A percentile compares a stretch with the other conserved stretches of the same genome.
Evolutionary conservation across 305 asterid species (phyloP).

Genomic region (Lippia alba): DNA sequence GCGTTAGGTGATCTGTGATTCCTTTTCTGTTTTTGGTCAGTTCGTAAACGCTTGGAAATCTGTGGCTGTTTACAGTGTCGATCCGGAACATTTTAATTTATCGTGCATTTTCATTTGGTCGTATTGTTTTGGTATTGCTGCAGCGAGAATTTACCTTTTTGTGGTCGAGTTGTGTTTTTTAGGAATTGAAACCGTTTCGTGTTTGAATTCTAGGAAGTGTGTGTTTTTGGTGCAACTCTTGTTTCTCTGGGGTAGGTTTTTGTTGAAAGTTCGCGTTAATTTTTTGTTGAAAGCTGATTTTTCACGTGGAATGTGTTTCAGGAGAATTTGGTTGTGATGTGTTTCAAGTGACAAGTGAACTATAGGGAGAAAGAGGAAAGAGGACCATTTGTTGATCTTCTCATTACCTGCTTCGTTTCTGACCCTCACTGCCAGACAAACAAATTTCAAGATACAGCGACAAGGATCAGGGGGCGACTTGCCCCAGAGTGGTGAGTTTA

Average conservation of each 20-base stretch:
- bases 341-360: conserved; percentile 20
- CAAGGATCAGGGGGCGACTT: conserved; percentile 88
- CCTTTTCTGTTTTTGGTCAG: background rate
- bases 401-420: conserved; percentile 25
- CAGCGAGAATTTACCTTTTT: conserved; percentile 18
- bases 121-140: background rate
- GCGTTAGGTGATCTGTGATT: conserved; percentile 12
- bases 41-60: conserved; percentile 22
- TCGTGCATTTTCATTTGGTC: conserved; percentile 2
- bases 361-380: conserved; percentile 22
- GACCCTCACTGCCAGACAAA: conserved; percentile 18
- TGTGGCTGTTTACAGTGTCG: conserved; percentile 18
- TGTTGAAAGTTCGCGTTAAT: conserved; percentile 24
- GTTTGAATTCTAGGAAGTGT: conserved; percentile 1
- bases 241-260: background rate
- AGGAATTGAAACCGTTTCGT: conserved; percentile 17
- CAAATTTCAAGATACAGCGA: conserved; percentile 68
- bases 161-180: background rate
- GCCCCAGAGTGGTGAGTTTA: conserved; percentile 72
- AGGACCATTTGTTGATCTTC: conserved; percentile 1
- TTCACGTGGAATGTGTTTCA: conserved; percentile 22
- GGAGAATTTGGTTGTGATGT: conserved; percentile 28
- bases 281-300: conserved; percentile 24
- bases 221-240: conserved; percentile 4
- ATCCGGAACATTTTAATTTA: conserved; percentile 11